Evolutionary conservation across 2,329 filamentous ascomycete genomes (phyloP).

Genomic region (Cercospora nicotianae): DNA sequence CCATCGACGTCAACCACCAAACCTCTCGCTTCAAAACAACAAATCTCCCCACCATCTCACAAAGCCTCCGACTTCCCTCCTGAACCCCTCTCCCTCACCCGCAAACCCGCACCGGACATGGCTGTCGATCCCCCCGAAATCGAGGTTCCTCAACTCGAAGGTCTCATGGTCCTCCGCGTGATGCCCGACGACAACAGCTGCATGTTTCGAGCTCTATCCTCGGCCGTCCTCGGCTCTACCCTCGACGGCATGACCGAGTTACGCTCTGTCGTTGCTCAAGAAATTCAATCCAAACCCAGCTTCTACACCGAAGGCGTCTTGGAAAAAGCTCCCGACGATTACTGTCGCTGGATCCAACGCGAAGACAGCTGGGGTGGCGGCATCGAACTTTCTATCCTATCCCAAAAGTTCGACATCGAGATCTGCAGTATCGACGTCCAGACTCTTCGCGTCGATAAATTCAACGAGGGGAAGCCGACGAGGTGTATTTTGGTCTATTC

Average conservation of each 20-base stretch:
- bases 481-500: conserved; percentile 85
- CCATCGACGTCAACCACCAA: conserved; percentile 29
- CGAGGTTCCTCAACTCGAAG: conserved; percentile 56
- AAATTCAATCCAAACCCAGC: conserved; percentile 71
- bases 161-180: conserved; percentile 72
- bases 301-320: conserved; percentile 76
- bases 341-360: conserved; percentile 78
- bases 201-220: conserved; percentile 85
- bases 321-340: conserved; percentile 67
- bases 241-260: conserved; percentile 70
- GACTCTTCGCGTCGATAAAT: conserved; percentile 66
- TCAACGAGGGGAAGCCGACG: conserved; percentile 70
- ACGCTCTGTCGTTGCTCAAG: conserved; percentile 73
- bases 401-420: conserved; percentile 80
- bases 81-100: conserved; percentile 40
- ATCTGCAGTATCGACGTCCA: conserved; percentile 82
- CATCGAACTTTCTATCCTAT: conserved; percentile 84
- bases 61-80: conserved; percentile 33
- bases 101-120: conserved; percentile 47
- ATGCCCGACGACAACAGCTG: conserved; percentile 98
- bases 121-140: conserved; percentile 64
- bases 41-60: conserved; percentile 31
- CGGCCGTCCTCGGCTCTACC: conserved; percentile 65
- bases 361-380: conserved; percentile 86
- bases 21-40: conserved; percentile 28